Percentiles rank a stretch among this genome's conserved stretches.
Evolutionary conservation across 345 rosid species (phyloP).

Genomic region (Euphorbia lathyris): DNA sequence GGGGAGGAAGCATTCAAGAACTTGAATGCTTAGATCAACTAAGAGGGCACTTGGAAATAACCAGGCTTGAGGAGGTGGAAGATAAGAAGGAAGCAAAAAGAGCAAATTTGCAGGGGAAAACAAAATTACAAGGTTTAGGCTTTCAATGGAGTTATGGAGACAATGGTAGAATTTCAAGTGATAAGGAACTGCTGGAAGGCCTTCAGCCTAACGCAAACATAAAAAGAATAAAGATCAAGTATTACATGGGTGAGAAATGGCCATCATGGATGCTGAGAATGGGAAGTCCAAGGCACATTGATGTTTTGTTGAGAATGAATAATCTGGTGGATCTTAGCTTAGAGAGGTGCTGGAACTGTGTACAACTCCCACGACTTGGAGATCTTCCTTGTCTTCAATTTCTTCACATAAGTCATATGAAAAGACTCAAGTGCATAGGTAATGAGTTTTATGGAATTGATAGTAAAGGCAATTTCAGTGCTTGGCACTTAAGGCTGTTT

Average conservation of each 20-base stretch:
- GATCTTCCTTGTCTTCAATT: constrained; percentile 1
- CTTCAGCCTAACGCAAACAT: neutral
- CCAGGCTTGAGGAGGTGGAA: neutral
- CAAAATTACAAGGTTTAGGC: neutral
- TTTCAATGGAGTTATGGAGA: neutral
- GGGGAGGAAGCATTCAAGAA: neutral
- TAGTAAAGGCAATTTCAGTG: neutral
- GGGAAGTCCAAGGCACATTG: too few species aligned
- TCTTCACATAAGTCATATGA: constrained; percentile 7
- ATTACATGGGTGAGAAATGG: neutral
- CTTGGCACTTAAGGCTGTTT: neutral
- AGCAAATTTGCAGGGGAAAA: neutral
- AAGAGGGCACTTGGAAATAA: neutral
- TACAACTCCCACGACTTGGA: constrained; percentile 20
- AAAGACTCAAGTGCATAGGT: constrained; percentile 1
- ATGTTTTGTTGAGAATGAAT: neutral
- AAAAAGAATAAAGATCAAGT: neutral
- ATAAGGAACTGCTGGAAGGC: neutral
- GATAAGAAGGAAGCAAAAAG: neutral
- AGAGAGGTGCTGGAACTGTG: neutral
- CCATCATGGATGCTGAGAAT: constrained; percentile 10
- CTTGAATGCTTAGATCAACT: neutral
- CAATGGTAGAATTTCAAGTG: neutral
- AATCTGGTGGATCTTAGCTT: neutral
- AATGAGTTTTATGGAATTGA: neutral